Base-by-base conservation (phyloP, 129 eudicot genomes). In the Silybum marianum region DNA sequence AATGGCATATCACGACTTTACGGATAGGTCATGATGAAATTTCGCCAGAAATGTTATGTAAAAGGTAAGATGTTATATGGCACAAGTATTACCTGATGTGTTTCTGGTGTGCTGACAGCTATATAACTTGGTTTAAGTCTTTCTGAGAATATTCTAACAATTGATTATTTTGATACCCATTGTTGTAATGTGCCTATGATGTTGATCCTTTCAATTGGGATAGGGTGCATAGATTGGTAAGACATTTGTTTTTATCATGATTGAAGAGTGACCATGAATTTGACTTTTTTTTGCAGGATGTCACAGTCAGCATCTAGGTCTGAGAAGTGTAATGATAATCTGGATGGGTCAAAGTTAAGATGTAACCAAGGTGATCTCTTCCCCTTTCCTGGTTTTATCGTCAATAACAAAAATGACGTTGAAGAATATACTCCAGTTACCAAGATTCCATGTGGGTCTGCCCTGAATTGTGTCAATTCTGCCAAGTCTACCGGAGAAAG, bases 371-470 rank as follows among this genome's bases (percentile, higher is more conserved):
- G 83, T 82, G 80, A 82, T 48, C 11, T 24, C 23, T 22, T 70
- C 76, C 73, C 78, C 11, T 67, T 89, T 81, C 81, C 83, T 60
- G 82, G 79, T 44, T 80, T 78, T 67, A 74, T 75, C 44, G 19
- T 62, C 40, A 67, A 40, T 70, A 54, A 77, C 87, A 58, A 22
- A 78, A 74, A 34, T 80, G 76, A 12, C 73, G 72, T 44, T 92
- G 86, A 74, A 58, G 84, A 89, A 66, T 83, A 54, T 82, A 90
- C 97, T 78, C 94, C 97, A 77, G 22, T 85, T 70, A 82, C 84
- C 67, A 85, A 89, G 74, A 63, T 88, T 24, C 77, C 82, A 81
- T 22, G 77, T 76, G 89, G 79, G 78, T 68, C 88, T 81, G 87
- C 48, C 84, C 65, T 62, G 3, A 69, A 81, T 74, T 76, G 75